Base-by-base conservation (phyloP, 2,329 filamentous ascomycete species). In the Colletotrichum tamarilloi region DNA sequence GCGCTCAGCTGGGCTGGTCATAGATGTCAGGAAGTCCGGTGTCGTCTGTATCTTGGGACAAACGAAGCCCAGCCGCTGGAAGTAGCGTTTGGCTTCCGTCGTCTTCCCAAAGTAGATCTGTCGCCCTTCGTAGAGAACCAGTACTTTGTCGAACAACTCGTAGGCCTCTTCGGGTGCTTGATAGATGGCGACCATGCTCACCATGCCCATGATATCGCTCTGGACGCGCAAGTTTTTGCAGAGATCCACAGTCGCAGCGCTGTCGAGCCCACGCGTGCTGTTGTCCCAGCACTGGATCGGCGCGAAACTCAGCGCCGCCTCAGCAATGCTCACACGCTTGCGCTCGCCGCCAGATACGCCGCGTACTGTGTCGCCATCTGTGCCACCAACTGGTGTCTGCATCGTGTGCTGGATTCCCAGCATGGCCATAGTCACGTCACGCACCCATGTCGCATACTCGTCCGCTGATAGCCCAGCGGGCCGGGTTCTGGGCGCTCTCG, bases 271-370 rank as follows among this genome's bases (percentile, higher is more conserved):
- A 62, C 86, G 83, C 0, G 91, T 93, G 5, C 87, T 90, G 66
- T 93, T 93, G 67, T 91, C 93, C 93, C 93, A 95, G 74, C 91
- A 92, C 80, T 94, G 92, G 0, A 89, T 84, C 84, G 59, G 87
- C 81, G 76, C 82, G 58, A 69, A 69, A 60, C 70, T 73, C 11
- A 73, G 55, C 6, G 66, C 66, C 0, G 92, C 93, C 81, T 95
- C 93, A 1, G 92, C 93, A 74, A 95, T 93, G 52, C 90, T 92
- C 2, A 95, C 93, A 79, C 94, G 91, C 83, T 95, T 94, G 67
- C 90, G 86, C 79, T 93, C 91, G 53, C 91, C 91, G 28, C 91
- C 91, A 4, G 87, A 90, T 0, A 93, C 87, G 30, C 84, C 84
- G 6, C 92, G 88, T n/a, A 93, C 87, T 55, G 91, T 88, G 74